Evolutionary conservation across 306 rosid species (phyloP), one percentile per base, ranked within the genome.

Genomic region (Cucurbita pepo): DNA sequence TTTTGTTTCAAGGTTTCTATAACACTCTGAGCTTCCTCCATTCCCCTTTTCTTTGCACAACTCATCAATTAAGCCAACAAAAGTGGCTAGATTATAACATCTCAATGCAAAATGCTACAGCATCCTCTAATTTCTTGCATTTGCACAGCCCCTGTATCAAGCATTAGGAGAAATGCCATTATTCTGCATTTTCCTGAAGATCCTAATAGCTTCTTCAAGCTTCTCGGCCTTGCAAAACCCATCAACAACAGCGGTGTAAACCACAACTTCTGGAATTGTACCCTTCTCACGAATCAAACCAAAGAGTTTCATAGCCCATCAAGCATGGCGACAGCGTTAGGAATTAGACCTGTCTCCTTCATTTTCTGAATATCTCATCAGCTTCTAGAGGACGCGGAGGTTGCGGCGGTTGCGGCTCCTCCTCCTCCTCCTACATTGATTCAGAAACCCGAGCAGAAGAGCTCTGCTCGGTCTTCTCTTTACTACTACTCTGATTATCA

Each of bases 241-340:
- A 13, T 94, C 92, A 67, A 94, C 97, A 12, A 90, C 98, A 15
- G 96, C 96, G 13, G 97, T 94, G 89, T 90, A 90, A 61, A 94
- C 61, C 44, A 94, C 95, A 57, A 94, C 83, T 80, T 94, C 97
- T 6, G 98, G 98, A 78, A 94, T 89, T 8, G 96, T 86, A 50
- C 98, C 92, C 82, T 89, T 94, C 75, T 90, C 97, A 5, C 96
- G 89, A 90, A 94, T 89, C 77, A 80, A 72, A 30, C 89, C 92
- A 44, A 94, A 90, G 65, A 94, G 95, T 66, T 90, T 90, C 95
- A 94, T 86, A 34, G 98, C 95, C 97, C 90, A 75, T 94, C 98
- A 44, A 94, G 97, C 98, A 94, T 94, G 21, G 97, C 96, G 69
- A 90, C 96, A 3, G 96, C 92, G 71, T 87, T 94, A 55, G 98